Percentiles rank a stretch among this genome's conserved stretches.
Evolutionary conservation across 2,329 filamentous ascomycete genomes (phyloP).

Genomic region (Arachnomyces sp.): DNA sequence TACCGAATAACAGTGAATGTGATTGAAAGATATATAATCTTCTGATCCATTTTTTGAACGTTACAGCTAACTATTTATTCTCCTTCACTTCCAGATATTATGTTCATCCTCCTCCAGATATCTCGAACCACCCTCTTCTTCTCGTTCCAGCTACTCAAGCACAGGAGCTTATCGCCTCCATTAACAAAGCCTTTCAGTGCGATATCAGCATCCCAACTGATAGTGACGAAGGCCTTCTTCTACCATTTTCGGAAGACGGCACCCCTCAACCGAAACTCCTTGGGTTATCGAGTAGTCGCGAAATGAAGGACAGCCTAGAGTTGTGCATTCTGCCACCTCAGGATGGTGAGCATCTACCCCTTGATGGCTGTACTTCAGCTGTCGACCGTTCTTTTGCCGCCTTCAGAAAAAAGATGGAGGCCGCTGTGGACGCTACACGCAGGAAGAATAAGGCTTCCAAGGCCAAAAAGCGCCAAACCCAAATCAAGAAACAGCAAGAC

Average conservation of each 20-base stretch:
- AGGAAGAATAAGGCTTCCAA: slow-evolving; percentile 42
- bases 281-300: slow-evolving; percentile 46
- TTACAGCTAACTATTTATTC: neutral
- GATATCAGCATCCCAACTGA: slow-evolving; percentile 52
- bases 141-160: slow-evolving; percentile 64
- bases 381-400: slow-evolving; percentile 28
- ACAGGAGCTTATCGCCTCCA: slow-evolving; percentile 53
- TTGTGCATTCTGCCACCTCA: slow-evolving; percentile 23
- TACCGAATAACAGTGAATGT: no score
- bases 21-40: no score
- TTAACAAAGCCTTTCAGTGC: slow-evolving; percentile 53
- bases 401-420: slow-evolving; percentile 50
- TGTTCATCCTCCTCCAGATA: slow-evolving; percentile 46
- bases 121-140: slow-evolving; percentile 49
- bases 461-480: slow-evolving; percentile 44
- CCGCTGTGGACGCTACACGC: slow-evolving; percentile 44
- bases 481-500: slow-evolving; percentile 43
- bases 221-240: slow-evolving; percentile 49
- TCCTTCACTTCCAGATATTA: slow-evolving; percentile 51
- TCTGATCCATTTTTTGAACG: neutral
- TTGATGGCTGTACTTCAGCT: slow-evolving; percentile 18
- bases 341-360: slow-evolving; percentile 15
- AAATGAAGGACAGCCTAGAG: slow-evolving; percentile 33
- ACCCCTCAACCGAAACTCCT: slow-evolving; percentile 62
- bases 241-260: slow-evolving; percentile 54